Base-by-base conservation (phyloP, 208 protist species). In the Trypanosoma rangeli region DNA sequence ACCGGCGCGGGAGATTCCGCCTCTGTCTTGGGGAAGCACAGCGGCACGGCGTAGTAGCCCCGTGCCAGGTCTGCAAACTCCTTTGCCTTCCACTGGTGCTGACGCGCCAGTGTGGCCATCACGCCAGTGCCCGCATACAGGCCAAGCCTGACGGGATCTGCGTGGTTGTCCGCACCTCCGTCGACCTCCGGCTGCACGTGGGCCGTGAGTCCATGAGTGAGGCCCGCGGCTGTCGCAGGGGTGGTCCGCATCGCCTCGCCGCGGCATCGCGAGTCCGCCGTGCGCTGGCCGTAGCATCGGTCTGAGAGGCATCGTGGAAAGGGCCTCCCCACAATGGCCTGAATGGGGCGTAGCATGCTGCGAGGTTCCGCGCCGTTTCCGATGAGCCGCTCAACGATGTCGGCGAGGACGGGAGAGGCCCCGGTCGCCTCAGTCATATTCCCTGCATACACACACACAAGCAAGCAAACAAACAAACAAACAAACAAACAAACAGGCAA, bases 61-160 rank as follows among this genome's bases (percentile, higher is more conserved):
- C 18, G 58, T 37, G 62, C 62, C 57, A 89, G 68, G 22, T 74
- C 59, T 4, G 76, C 68, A 52, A 88, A 85, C 31, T 80, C 77
- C 24, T 68, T 67, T 20, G 73, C 18, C 13, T 74, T 69, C 83
- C 83, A 88, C 65, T 85, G 83, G 48, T 83, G 79, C 50, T 78
- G 75, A 16, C 55, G 56, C 59, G 59, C 22, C 57, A 58, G 49
- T 48, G 46, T 42, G 12, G 50, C 28, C 42, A 72, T 48, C 56
- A 46, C 64, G 52, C 64, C 69, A 42, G 15, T 33, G 53, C 57
- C 56, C 60, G 37, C 50, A 44, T 42, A 10, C 35, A 72, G 26
- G 31, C 9, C 29, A 12, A 48, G 54, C 22, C 20, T 26, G 22
- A 37, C 7, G 22, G 22, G 28, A 48, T 22, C 63, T 24, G 50